These are phyloP conservation scores for Yamadazyma sp. DNA, from an alignment of 805 yeast genomes.

Conservation along the genomic window DNA sequence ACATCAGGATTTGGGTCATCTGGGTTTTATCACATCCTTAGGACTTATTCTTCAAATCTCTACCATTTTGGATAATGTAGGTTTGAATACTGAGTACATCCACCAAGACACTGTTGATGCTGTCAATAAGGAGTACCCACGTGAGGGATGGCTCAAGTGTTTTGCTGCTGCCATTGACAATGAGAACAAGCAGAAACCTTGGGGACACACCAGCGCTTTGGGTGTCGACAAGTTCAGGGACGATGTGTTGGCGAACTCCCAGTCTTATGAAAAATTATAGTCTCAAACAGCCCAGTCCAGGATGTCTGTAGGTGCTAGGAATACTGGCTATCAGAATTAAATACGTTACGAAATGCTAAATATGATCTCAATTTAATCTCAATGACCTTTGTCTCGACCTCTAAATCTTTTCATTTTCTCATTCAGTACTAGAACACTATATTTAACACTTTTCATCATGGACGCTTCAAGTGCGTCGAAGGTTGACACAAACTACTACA, in stretches of 20 bases:
- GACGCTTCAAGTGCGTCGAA: slow-evolving; percentile 22
- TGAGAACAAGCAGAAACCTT: slow-evolving; percentile 30
- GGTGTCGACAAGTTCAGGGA: slow-evolving; percentile 29
- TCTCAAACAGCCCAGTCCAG: too few relatives aligned
- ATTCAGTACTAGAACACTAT: too few relatives aligned
- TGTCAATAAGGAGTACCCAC: slow-evolving; percentile 23
- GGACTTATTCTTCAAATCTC: slow-evolving; percentile 33
- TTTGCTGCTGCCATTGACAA: slow-evolving; percentile 32
- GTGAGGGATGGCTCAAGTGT: slow-evolving; percentile 32
- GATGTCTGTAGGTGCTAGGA: too few relatives aligned
- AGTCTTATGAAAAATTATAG: slow-evolving; percentile 21
- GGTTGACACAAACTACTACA: slow-evolving; percentile 39
- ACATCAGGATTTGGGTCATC: slow-evolving; percentile 34
- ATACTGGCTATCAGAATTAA: too few relatives aligned
- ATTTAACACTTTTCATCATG: too few relatives aligned
- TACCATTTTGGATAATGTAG: slow-evolving; percentile 35
- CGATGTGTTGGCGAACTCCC: slow-evolving; percentile 26
- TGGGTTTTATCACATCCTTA: slow-evolving; percentile 32
- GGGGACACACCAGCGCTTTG: slow-evolving; percentile 37
- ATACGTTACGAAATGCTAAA: too few relatives aligned
- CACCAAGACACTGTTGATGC: slow-evolving; percentile 28
- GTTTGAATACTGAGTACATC: slow-evolving; percentile 25
- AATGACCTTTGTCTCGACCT: too few relatives aligned
- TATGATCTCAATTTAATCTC: too few relatives aligned
- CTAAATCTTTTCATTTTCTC: too few relatives aligned